phyloP scores from a whole-genome alignment of 225 moss, liverwort and hornwort species.

The Lunularia cruciata region DNA sequence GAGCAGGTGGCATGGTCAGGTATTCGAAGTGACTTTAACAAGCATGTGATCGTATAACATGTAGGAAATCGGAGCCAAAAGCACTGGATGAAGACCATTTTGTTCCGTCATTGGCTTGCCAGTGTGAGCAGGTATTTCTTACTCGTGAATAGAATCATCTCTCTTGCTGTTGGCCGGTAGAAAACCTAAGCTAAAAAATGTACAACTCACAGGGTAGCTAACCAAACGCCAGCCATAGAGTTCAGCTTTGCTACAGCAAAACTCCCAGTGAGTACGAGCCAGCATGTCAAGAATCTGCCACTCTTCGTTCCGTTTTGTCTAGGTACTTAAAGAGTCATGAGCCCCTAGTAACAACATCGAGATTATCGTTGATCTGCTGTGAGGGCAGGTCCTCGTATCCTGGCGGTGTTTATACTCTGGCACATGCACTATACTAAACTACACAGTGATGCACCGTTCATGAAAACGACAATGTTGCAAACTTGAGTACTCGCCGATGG shows the following conservation, averaged over 20 bases:
- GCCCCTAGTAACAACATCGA: neutral
- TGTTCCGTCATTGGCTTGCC: no score
- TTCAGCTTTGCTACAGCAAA: conserved; percentile 8
- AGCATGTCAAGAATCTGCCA: neutral
- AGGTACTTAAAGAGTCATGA: neutral
- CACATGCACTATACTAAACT: neutral
- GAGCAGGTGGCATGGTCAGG: no score
- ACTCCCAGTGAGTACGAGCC: neutral
- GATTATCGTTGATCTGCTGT: neutral
- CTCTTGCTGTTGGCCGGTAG: neutral
- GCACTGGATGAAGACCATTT: no score
- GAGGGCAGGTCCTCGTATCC: neutral
- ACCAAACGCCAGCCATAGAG: neutral
- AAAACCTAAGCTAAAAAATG: conserved; percentile 5
- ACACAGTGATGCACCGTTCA: no score
- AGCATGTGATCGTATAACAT: no score
- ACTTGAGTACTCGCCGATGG: neutral
- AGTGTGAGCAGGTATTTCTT: no score
- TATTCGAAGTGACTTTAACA: no score
- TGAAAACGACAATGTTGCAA: neutral
- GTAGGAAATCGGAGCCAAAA: no score
- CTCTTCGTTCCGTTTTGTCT: neutral
- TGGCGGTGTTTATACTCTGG: neutral
- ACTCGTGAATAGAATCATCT: conserved; percentile 1
- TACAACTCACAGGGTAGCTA: conserved; percentile 8